phyloP scores from a whole-genome alignment of 352 stramenopile genomes.

The Phytophthora multivora region DNA sequence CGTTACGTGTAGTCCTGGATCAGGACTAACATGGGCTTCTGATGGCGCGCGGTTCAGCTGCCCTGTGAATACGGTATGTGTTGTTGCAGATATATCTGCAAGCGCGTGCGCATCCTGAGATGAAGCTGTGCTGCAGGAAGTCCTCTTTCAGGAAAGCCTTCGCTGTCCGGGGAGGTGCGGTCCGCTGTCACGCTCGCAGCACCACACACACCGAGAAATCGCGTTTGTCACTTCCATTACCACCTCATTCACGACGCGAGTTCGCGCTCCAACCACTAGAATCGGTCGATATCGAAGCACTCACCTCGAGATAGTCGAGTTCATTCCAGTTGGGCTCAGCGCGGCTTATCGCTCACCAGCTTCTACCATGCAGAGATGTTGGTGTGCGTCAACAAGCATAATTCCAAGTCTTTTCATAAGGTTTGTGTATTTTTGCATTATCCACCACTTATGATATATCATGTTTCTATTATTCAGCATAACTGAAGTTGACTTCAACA shows the following conservation, averaged over 20 bases:
- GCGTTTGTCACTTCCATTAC: conserved; percentile 1
- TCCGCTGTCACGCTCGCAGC: neutral
- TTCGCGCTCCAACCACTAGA: conserved; percentile 7
- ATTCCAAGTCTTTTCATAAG: neutral
- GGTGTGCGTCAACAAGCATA: neutral
- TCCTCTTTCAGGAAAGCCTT: neutral
- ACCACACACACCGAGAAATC: conserved; percentile 9
- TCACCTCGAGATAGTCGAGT: neutral
- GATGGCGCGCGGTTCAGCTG: neutral
- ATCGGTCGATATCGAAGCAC: conserved; percentile 2
- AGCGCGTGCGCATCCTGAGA: neutral
- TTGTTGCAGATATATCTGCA: neutral
- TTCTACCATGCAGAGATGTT: neutral
- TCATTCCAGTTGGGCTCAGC: conserved; percentile 9
- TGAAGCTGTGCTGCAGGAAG: conserved; percentile 3
- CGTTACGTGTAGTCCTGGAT: too few species aligned
- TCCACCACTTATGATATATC: neutral
- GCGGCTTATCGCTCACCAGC: neutral
- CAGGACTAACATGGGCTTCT: too few species aligned
- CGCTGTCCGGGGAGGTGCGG: conserved; percentile 4
- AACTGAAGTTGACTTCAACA: conserved; percentile 17
- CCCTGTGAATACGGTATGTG: neutral
- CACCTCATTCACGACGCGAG: conserved; percentile 6
- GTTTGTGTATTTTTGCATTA: neutral
- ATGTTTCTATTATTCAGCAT: neutral